Conservation (phyloP, 805 yeast genomes). For the Yarrowia keelungensis region DNA sequence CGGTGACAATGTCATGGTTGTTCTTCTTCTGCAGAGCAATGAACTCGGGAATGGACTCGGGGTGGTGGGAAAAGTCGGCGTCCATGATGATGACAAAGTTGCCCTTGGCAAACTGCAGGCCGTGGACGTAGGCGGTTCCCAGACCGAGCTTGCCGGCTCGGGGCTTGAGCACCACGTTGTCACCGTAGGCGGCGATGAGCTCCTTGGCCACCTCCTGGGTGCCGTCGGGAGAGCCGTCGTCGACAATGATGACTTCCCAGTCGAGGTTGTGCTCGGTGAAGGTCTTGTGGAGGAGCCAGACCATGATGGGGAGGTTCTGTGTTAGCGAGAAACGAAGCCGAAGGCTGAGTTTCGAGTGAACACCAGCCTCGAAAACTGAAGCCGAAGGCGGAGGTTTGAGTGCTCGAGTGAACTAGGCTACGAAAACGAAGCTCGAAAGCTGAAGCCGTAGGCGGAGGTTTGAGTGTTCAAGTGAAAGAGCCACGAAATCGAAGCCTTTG, state of each 20-base stretch:
- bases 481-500: too few species aligned
- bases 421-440: background rate
- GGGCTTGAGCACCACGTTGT: conserved; percentile 68
- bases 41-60: conserved; percentile 78
- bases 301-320: conserved; percentile 67
- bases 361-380: background rate
- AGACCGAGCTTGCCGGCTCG: conserved; percentile 80
- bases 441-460: too few species aligned
- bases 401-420: too few species aligned
- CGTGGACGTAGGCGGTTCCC: conserved; percentile 83
- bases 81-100: conserved; percentile 82
- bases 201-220: conserved; percentile 73
- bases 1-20: conserved; percentile 54
- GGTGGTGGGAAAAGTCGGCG: conserved; percentile 84
- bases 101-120: conserved; percentile 72
- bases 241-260: conserved; percentile 82
- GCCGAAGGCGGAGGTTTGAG: too few species aligned
- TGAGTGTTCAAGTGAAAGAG: too few species aligned
- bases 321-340: background rate
- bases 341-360: background rate
- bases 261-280: conserved; percentile 62
- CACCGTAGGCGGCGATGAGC: conserved; percentile 58
- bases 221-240: conserved; percentile 82
- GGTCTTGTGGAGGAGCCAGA: conserved; percentile 72
- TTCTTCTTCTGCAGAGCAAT: conserved; percentile 62